phyloP scores from a whole-genome alignment of 257 asterid species.

The Haberlea rhodopensis region DNA sequence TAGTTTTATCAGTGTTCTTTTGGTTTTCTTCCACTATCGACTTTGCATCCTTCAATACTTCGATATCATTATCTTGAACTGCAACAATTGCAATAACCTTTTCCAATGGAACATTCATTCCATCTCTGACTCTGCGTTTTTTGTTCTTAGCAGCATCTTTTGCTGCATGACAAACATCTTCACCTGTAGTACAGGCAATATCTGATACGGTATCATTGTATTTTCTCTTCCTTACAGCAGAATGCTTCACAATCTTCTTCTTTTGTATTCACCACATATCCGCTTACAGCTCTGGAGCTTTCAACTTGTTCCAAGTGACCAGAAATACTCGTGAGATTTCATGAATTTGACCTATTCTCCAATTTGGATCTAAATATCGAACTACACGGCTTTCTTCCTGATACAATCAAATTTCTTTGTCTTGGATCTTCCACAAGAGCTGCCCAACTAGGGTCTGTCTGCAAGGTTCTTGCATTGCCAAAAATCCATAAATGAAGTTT shows the following conservation, averaged over 20 bases:
- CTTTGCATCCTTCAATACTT: conserved; percentile 27
- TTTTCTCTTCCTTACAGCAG: conserved; percentile 48
- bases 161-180: conserved; percentile 26
- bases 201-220: conserved; percentile 24
- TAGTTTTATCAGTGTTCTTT: conserved; percentile 28
- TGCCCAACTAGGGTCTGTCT: conserved; percentile 71
- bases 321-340: conserved; percentile 34
- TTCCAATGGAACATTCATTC: conserved; percentile 25
- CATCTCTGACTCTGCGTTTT: conserved; percentile 34
- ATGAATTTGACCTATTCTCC: conserved; percentile 33
- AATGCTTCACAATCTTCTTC: conserved; percentile 33
- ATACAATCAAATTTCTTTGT: conserved; percentile 59
- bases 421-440: conserved; percentile 79
- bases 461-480: conserved; percentile 78
- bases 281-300: conserved; percentile 27
- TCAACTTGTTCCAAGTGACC: conserved; percentile 38
- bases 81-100: conserved; percentile 31
- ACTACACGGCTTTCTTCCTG: conserved; percentile 70
- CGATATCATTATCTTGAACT: too few relatives aligned
- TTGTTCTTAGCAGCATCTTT: conserved; percentile 33
- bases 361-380: conserved; percentile 34
- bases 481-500: conserved; percentile 80
- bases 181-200: conserved; percentile 23
- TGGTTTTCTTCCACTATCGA: conserved; percentile 32
- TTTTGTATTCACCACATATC: conserved; percentile 29